Evolutionary conservation across 148 eudicot species (phyloP), one percentile per base, ranked within the genome.

Genomic region (Gaultheria prostrata): DNA sequence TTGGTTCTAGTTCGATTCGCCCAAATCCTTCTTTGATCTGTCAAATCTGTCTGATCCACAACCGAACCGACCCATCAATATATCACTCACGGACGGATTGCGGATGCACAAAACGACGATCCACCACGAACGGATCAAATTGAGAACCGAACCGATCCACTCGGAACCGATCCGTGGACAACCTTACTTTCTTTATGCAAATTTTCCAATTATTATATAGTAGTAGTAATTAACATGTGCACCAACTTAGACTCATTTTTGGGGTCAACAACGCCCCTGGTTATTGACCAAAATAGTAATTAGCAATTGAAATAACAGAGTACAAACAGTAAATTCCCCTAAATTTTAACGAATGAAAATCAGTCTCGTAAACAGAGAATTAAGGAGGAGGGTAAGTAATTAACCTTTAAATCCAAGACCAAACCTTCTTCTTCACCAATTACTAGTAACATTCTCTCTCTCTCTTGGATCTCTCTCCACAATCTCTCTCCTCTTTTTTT

Each of bases 401-500:
- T 39, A 39, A 28, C 72, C 35, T 26, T 67, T 67, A 28, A 33
- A 28, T 28, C 72, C 35, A 67, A 67, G 72, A 67, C 26, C 72
- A 67, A 67, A 28, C 72, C 72, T 67, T 67, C 71, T 65, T 65
- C 35, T 67, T 67, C 72, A 67, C 11, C 72, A 28, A 28, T 67
- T 67, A 28, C 72, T 13, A 67, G 35, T 26, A 67, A 67, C 32
- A 63, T 63, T 63, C 70, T 61, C 70, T 63, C 63, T 57, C 63
- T 57, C 63, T 57, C n/a, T 7, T n/a, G 65, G 65, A 57, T 18
- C 21, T 57, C 63, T 21, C 63, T 57, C 24, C 56, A 13, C 56
- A 14, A 7, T 57, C 63, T 56, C 63, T 63, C 32, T 26, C 32
- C 32, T 65, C 32, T 28, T 24, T 57, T 59, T 59, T 26, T 12